Base-by-base conservation (phyloP, 2,329 filamentous ascomycete genomes). In the Rachicladosporium sp. region DNA sequence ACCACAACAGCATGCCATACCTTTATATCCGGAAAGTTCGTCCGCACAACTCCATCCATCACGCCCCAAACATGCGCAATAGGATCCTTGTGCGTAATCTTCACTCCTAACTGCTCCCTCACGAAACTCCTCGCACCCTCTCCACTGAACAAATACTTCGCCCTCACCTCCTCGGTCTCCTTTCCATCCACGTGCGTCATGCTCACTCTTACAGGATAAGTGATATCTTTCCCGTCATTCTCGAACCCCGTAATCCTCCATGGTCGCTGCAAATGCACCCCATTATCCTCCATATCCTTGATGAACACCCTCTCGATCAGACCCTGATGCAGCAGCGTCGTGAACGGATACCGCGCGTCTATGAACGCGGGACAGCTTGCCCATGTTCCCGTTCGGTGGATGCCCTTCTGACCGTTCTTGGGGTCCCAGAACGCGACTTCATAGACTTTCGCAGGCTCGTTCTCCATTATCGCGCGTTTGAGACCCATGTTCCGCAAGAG, bases 401-500 rank as follows among this genome's bases (percentile, higher is more conserved):
- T 79, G 34, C 73, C 75, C 44, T 69, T 65, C 9, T 62, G 64
- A 10, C 60, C 56, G 6, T 64, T 54, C 38, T 57, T 55, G 11
- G 76, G 75, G 51, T 79, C 74, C 76, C 76, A 80, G 55, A 79
- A 79, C 4, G 76, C 73, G 27, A 79, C 76, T 51, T 79, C 74
- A 55, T 74, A 94, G 19, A 95, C 85, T 53, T 84, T 85, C 1
- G 87, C 87, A 5, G 88, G 88, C 47, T 87, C 76, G 55, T 89
- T 72, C 12, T 78, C 81, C 86, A 94, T 93, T 55, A 94, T 83
- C 41, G 78, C 76, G 33, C 83, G 76, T 66, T 94, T 93, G 42
- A 94, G 67, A 1, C 84, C 86, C 80, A 94, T 85, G 56, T 93
- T 94, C 38, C 82, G 78, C 35, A 94, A 69, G 10, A 94, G 73